Conservation (phyloP, 2,329 filamentous ascomycete genomes). For the Claviceps maximensis region DNA sequence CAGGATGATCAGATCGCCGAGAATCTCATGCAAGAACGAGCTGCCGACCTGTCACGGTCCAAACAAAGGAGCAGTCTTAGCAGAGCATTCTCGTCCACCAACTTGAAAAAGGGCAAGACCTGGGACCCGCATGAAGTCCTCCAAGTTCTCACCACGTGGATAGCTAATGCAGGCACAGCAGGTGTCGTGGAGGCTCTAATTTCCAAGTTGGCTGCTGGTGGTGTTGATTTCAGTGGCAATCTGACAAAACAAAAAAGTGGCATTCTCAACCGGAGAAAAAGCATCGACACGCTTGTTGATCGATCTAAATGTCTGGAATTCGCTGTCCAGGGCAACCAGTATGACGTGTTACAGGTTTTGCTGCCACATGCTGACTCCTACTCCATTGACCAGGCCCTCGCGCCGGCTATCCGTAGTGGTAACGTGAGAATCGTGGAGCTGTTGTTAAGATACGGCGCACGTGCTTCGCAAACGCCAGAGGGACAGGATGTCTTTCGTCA, state of each 20-base stretch:
- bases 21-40: slow-evolving; percentile 36
- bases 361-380: slow-evolving; percentile 38
- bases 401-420: slow-evolving; percentile 31
- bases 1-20: slow-evolving; percentile 41
- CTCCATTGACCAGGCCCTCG: slow-evolving; percentile 36
- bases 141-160: slow-evolving; percentile 34
- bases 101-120: slow-evolving; percentile 32
- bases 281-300: slow-evolving; percentile 33
- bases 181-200: slow-evolving; percentile 45
- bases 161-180: slow-evolving; percentile 34
- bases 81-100: slow-evolving; percentile 23
- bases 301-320: slow-evolving; percentile 36
- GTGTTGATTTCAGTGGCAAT: slow-evolving; percentile 36
- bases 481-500: slow-evolving; percentile 41
- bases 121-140: slow-evolving; percentile 42
- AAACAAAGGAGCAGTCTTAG: slow-evolving; percentile 28
- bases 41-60: slow-evolving; percentile 20
- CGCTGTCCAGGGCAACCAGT: slow-evolving; percentile 35
- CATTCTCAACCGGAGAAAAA: slow-evolving; percentile 35
- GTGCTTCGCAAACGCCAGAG: slow-evolving; percentile 31
- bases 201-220: slow-evolving; percentile 32
- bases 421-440: slow-evolving; percentile 31
- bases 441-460: slow-evolving; percentile 38
- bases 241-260: slow-evolving; percentile 32
- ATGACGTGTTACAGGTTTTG: slow-evolving; percentile 40